Evolutionary conservation across 2,329 filamentous ascomycete genomes (phyloP).

Genomic region (Thermoascus crustaceus): DNA sequence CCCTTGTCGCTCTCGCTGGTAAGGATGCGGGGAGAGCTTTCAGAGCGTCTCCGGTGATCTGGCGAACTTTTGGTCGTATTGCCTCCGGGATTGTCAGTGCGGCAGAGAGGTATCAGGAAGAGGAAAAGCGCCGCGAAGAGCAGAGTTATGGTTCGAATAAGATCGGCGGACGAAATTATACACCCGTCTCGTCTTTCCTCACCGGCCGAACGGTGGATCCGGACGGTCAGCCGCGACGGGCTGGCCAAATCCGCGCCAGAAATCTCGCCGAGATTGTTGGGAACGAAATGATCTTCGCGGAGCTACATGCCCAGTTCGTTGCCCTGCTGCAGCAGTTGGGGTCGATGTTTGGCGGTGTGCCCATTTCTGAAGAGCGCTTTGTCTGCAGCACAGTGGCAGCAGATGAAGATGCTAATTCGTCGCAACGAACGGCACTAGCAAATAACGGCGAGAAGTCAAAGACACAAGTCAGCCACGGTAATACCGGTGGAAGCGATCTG

Average conservation of each 20-base stretch:
- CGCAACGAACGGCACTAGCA: constrained; percentile 19
- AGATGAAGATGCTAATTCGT: constrained; percentile 14
- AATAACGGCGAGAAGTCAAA: constrained; percentile 12
- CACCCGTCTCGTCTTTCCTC: constrained; percentile 51
- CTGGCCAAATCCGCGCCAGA: constrained; percentile 47
- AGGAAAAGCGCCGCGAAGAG: constrained; percentile 37
- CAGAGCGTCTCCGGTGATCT: constrained; percentile 41
- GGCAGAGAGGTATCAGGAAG: constrained; percentile 38
- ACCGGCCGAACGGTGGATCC: constrained; percentile 49
- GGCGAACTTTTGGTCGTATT: constrained; percentile 48
- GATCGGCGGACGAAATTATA: constrained; percentile 37
- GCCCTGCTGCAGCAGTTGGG: constrained; percentile 41
- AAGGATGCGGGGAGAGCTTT: constrained; percentile 43
- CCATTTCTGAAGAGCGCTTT: constrained; percentile 35
- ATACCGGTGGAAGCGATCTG: constrained; percentile 20
- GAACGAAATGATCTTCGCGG: constrained; percentile 51
- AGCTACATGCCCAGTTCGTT: constrained; percentile 48
- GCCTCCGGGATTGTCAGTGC: constrained; percentile 44
- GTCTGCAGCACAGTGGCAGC: constrained; percentile 32
- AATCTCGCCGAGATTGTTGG: constrained; percentile 53
- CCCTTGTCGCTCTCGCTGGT: constrained; percentile 49
- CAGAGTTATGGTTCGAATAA: constrained; percentile 19
- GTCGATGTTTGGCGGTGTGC: constrained; percentile 37
- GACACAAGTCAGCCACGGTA: constrained; percentile 12
- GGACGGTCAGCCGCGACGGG: constrained; percentile 46